Evolutionary conservation across 2,329 filamentous ascomycete genomes (phyloP), one percentile per base, ranked within the genome.

Genomic region (Paraconiothyrium brasiliense): DNA sequence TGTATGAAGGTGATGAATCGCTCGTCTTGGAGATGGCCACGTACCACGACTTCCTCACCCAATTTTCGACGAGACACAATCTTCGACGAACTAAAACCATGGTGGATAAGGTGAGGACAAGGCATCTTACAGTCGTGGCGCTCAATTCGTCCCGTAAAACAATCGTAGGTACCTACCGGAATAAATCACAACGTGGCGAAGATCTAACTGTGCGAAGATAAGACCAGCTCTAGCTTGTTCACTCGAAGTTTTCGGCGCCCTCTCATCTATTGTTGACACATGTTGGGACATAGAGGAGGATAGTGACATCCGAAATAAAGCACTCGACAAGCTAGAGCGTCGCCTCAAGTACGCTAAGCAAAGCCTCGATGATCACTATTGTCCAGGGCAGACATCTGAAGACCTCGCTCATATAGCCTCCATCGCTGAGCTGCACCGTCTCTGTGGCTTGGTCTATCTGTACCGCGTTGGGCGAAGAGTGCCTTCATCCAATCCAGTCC

Each of bases 301-400:
- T 39, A 32, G 27, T 22, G 48, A 54, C 13, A 16, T 43, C 6
- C 32, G 37, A 14, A 44, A n/a, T 11, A 58, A 62, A 22, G 44
- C 14, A 4, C 44, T 67, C 24, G 63, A 65, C 30, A 63, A 60
- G 41, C 44, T 67, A 20, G 65, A 65, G 30, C 63, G 60, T 35
- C 48, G 57, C 22, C 58, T 69, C 24, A 61, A 62, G 43, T 58
- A 56, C 30, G 44, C 60, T 9, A 13, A 56, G 39, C 67, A 69
- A 59, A 54, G 59, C 4, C 16, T 63, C 16, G 20, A 54, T 37
- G 34, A 34, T 32, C 34, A 8, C 34, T 24, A 43, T 6, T 20
- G 24, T 37, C n/a, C 14, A 16, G 37, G 37, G 14, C 22, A 46
- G 43, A 24, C 30, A 22, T 13, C 57, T 32, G 30, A 41, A 37